Base-by-base conservation (phyloP, 2,329 filamentous ascomycete species). In the Falciphora oryzae region DNA sequence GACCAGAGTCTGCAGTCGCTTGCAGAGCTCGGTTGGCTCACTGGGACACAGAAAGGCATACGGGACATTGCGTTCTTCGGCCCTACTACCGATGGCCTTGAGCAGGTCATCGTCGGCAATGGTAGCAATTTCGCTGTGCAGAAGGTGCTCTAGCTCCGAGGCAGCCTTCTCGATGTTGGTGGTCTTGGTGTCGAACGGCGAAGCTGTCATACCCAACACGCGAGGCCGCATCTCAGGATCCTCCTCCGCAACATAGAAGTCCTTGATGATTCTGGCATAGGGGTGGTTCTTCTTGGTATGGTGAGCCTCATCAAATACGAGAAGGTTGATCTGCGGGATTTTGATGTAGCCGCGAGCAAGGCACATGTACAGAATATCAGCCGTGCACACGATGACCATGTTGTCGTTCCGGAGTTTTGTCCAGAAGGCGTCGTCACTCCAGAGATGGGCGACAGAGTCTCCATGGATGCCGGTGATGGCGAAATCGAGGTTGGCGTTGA, bases 171-270 rank as follows among this genome's bases (percentile, higher is more conserved):
- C 80, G 32, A 96, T 83, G 11, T 59, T n/a, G 68, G 97, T 88
- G 0, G 85, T 84, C 71, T 91, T 90, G 0, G 91, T 87, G 76
- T 98, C 93, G 3, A 97, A 89, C 0, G 95, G 95, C 0, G 95
- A 98, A 10, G 95, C 95, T 1, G 95, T 99, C 94, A 98, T 97
- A 31, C 94, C 94, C 69, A 99, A 90, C 27, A 99, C 88, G 53
- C 88, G 89, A 4, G 95, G 95, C 5, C 87, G 82, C 61, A 77
- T 78, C 0, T 72, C 70, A 0, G 74, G 67, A 0, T 80, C 76
- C 1, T 74, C 69, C 35, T 81, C 78, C 2, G 81, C 76, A 1
- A 86, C 71, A 71, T 97, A 98, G 69, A 91, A 93, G 65, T 96
- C 90, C 70, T 91, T 93, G 76, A 99, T 91, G 65, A 99, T 95